Conservation (phyloP, 108 stramenopile genomes). For the Pseudonitzschia multistriata region DNA sequence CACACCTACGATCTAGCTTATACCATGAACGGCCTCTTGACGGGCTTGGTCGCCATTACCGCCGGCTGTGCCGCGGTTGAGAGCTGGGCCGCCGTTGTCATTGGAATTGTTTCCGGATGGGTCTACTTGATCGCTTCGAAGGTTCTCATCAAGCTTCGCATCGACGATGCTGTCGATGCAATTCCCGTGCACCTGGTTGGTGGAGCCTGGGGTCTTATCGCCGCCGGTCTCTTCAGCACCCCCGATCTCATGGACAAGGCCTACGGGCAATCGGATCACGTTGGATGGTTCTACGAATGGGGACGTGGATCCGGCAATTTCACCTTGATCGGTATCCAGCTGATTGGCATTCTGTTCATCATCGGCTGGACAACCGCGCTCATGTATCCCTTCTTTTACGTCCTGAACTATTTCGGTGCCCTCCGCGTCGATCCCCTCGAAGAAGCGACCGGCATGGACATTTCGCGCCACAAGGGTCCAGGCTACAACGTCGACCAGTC, state of each 20-base stretch:
- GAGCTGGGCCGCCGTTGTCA: slow-evolving; percentile 83
- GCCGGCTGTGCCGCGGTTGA: slow-evolving; percentile 74
- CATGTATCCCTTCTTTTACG: slow-evolving; percentile 61
- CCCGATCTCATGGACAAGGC: slow-evolving; percentile 29
- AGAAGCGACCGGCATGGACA: slow-evolving; percentile 83
- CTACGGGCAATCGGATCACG: slow-evolving; percentile 32
- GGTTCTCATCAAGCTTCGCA: slow-evolving; percentile 54
- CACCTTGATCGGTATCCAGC: slow-evolving; percentile 51
- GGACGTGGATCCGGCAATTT: slow-evolving; percentile 20
- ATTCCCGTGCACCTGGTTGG: slow-evolving; percentile 81
- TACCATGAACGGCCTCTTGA: slow-evolving; percentile 69
- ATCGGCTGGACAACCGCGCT: slow-evolving; percentile 56
- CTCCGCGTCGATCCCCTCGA: slow-evolving; percentile 76
- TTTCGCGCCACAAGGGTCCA: slow-evolving; percentile 72
- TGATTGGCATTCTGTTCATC: slow-evolving; percentile 69
- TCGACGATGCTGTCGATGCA: slow-evolving; percentile 94
- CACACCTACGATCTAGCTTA: slow-evolving; percentile 48
- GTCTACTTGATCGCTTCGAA: slow-evolving; percentile 63
- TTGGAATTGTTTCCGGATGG: slow-evolving; percentile 77
- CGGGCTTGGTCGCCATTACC: slow-evolving; percentile 79
- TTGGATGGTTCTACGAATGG: slow-evolving; percentile 63
- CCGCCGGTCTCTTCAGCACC: slow-evolving; percentile 69
- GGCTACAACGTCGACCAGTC: slow-evolving; percentile 54
- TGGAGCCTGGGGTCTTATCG: slow-evolving; percentile 88
- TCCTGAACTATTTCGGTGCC: slow-evolving; percentile 60